phyloP scores from a whole-genome alignment of 352 stramenopile species.

The Peronospora farinosa region DNA sequence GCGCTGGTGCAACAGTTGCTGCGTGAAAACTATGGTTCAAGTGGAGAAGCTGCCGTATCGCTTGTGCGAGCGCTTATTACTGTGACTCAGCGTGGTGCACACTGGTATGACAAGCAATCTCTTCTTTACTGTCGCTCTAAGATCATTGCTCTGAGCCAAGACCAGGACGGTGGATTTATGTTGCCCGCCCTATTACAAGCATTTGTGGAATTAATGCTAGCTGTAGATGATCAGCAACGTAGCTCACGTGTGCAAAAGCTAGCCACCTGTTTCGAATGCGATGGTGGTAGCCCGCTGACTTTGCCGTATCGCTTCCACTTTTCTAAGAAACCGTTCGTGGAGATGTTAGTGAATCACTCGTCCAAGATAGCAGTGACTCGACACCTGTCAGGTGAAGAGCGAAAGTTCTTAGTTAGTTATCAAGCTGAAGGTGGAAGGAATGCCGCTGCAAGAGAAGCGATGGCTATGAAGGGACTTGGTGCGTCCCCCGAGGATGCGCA shows the following conservation, averaged over 20 bases:
- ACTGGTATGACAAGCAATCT: slow-evolving; percentile 65
- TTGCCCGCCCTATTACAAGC: slow-evolving; percentile 68
- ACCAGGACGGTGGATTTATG: slow-evolving; percentile 75
- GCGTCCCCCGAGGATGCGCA: slow-evolving; percentile 25
- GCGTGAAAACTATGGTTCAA: slow-evolving; percentile 48
- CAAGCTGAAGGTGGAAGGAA: slow-evolving; percentile 35
- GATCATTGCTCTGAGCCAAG: slow-evolving; percentile 77
- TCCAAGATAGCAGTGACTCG: slow-evolving; percentile 72
- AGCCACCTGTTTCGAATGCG: slow-evolving; percentile 43
- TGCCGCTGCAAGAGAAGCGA: slow-evolving; percentile 8
- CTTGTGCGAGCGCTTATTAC: slow-evolving; percentile 63
- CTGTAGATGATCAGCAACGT: slow-evolving; percentile 71
- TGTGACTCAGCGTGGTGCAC: slow-evolving; percentile 51
- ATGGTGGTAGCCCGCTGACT: slow-evolving; percentile 38
- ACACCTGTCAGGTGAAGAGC: slow-evolving; percentile 68
- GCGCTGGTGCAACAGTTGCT: slow-evolving; percentile 68
- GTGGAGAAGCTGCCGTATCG: slow-evolving; percentile 44
- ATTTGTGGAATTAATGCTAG: slow-evolving; percentile 78
- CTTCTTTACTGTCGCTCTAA: slow-evolving; percentile 81
- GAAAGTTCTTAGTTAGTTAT: slow-evolving; percentile 70
- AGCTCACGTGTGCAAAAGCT: slow-evolving; percentile 44
- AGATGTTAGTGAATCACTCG: slow-evolving; percentile 78
- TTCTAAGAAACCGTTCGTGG: slow-evolving; percentile 46
- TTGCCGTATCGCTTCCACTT: slow-evolving; percentile 78
- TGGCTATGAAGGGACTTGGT: slow-evolving; percentile 19